Conservation (phyloP, 441 rosid genomes). For the Dalechampia spathulata region DNA sequence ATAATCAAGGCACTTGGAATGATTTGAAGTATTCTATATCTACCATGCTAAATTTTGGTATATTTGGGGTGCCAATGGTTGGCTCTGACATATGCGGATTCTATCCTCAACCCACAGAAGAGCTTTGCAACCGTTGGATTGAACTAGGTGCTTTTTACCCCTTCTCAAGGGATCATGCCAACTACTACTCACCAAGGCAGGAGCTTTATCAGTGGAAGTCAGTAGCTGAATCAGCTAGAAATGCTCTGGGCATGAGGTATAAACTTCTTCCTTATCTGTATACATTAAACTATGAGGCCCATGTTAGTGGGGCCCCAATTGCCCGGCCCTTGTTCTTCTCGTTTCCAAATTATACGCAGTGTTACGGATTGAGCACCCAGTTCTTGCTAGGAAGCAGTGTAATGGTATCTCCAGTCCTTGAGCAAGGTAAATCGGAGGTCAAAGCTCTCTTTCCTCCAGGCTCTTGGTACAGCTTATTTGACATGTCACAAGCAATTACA, state of each 20-base stretch:
- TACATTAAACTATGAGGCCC: slow-evolving; percentile 79
- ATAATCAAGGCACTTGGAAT: slow-evolving; percentile 91
- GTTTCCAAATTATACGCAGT: slow-evolving; percentile 55
- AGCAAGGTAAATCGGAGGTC: slow-evolving; percentile 61
- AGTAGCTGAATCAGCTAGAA: slow-evolving; percentile 76
- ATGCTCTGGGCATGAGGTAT: slow-evolving; percentile 94
- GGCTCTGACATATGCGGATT: slow-evolving; percentile 95
- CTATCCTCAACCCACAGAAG: slow-evolving; percentile 86
- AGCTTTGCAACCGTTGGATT: slow-evolving; percentile 98
- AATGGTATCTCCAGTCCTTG: slow-evolving; percentile 90
- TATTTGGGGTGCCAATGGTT: slow-evolving; percentile 96
- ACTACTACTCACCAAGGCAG: slow-evolving; percentile 87
- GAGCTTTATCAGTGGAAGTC: slow-evolving; percentile 95
- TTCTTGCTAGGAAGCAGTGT: slow-evolving; percentile 84
- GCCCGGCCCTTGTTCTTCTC: slow-evolving; percentile 97
- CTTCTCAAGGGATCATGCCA: slow-evolving; percentile 93
- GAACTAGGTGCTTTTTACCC: slow-evolving; percentile 94
- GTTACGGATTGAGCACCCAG: slow-evolving; percentile 78
- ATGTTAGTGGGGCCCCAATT: slow-evolving; percentile 73
- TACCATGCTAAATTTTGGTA: slow-evolving; percentile 83
- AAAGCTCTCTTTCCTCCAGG: slow-evolving; percentile 89
- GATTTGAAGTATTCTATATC: slow-evolving; percentile 78
- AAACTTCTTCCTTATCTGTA: slow-evolving; percentile 78
- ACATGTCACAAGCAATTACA: slow-evolving; percentile 46
- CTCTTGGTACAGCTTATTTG: slow-evolving; percentile 82